Evolutionary conservation across 2,329 filamentous ascomycete genomes (phyloP), one percentile per base, ranked within the genome.

Genomic region (Fusarium devonianum): DNA sequence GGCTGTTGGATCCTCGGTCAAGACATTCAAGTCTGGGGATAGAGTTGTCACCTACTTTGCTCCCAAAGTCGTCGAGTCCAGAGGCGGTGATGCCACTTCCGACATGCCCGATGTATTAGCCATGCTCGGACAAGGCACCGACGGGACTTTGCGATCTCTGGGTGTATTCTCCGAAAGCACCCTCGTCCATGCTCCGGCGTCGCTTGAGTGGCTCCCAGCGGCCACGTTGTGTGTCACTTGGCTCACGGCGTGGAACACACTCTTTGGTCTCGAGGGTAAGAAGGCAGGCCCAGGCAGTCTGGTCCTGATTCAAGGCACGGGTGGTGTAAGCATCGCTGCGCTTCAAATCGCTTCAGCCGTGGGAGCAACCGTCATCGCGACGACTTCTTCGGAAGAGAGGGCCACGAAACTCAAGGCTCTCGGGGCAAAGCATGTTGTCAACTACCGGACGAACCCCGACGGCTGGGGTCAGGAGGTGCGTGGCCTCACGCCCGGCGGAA

Each of bases 381-480:
- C 83, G 0, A 85, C 81, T 0, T 84, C 79, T 0, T 80, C 78
- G 0, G 74, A 80, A 7, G 70, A 72, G 6, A 87, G 87, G 66
- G 77, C 77, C 0, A 66, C 78, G 37, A 73, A 72, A 21, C 74
- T 86, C 13, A 78, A 75, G 53, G 67, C 75, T 16, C 73, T 87
- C 6, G 85, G 86, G 3, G 85, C 83, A 0, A 74, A 78, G 43
- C 73, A 82, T 33, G 71, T 80, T 2, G 75, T 88, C 66, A 87
- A 88, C 69, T 89, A 88, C 68, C 80, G 77, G 47, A 75, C 67
- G 0, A 75, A 75, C 7, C 69, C 78, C 0, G 76, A 82, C 37
- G 38, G 38, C 4, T 89, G 86, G 86, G 82, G 85, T n/a, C 69
- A 74, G 3, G 76, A 77, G 19, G 84, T 84, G 8, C 66, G 78